phyloP scores from a whole-genome alignment of 2,329 filamentous ascomycete species.

The Graphilbum ipis-grandicollis region DNA sequence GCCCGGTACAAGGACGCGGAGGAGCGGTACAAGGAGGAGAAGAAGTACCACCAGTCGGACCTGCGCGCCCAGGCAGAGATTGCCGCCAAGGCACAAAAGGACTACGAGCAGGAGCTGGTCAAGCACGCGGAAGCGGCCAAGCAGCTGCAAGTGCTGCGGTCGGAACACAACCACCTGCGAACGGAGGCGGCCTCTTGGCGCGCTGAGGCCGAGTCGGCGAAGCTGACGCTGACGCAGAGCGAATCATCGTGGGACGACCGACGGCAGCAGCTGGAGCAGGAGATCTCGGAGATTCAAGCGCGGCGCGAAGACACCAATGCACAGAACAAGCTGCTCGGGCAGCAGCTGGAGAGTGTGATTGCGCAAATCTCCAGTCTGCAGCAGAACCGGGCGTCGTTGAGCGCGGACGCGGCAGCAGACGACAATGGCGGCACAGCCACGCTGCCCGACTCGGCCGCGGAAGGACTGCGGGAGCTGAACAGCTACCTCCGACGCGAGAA shows the following conservation, averaged over 20 bases:
- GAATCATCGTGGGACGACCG: constrained; percentile 81
- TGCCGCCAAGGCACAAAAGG: constrained; percentile 79
- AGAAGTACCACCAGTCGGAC: constrained; percentile 77
- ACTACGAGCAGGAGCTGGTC: constrained; percentile 85
- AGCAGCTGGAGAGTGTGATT: constrained; percentile 72
- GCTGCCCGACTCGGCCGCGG: constrained; percentile 40
- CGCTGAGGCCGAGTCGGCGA: constrained; percentile 73
- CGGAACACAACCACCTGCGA: constrained; percentile 68
- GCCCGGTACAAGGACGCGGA: constrained; percentile 68
- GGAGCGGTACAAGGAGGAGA: constrained; percentile 60
- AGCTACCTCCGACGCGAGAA: constrained; percentile 86
- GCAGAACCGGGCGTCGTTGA: constrained; percentile 45
- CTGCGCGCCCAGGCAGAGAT: constrained; percentile 88
- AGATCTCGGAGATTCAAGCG: constrained; percentile 61
- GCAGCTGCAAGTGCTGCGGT: constrained; percentile 58
- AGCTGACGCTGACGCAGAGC: constrained; percentile 58
- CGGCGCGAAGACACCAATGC: constrained; percentile 70
- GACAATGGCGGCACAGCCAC: constrained; percentile 16
- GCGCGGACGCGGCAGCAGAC: constrained; percentile 10
- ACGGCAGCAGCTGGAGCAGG: constrained; percentile 63
- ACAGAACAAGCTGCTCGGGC: constrained; percentile 80
- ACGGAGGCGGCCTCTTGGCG: constrained; percentile 58
- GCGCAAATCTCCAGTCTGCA: constrained; percentile 66
- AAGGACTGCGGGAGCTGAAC: constrained; percentile 78
- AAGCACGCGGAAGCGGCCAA: constrained; percentile 95